phyloP scores from a whole-genome alignment of 768 basidiomycete species.

The Polyporus arcularius region DNA sequence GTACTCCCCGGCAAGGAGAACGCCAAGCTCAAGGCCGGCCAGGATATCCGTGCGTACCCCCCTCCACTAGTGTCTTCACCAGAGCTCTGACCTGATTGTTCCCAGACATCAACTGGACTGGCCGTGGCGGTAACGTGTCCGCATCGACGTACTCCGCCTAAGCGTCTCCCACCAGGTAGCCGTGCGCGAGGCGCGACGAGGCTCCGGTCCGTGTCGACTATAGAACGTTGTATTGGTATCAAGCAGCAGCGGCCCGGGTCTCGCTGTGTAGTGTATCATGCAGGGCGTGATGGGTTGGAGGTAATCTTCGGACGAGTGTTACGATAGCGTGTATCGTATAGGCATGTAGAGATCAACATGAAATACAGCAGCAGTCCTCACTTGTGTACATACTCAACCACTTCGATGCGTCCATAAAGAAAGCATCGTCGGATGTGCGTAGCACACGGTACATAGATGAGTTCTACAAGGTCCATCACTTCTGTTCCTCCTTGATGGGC shows the following conservation, averaged over 20 bases:
- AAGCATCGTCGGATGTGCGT: background rate
- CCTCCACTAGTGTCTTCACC: background rate
- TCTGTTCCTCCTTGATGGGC: constrained; percentile 43
- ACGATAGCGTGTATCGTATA: constrained; percentile 16
- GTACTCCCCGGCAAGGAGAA: constrained; percentile 93
- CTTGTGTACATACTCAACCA: background rate
- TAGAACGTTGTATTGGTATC: constrained; percentile 4
- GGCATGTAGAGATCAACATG: constrained; percentile 1
- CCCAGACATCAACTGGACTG: constrained; percentile 97
- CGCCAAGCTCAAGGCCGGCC: constrained; percentile 69
- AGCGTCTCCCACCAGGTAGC: constrained; percentile 14
- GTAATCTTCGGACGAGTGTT: constrained; percentile 2
- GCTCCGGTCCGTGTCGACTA: background rate
- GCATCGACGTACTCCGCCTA: constrained; percentile 81
- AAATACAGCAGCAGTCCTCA: constrained; percentile 5
- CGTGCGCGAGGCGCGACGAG: background rate
- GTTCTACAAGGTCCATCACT: background rate
- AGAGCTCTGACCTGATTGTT: background rate
- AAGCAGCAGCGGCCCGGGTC: background rate
- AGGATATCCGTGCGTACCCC: constrained; percentile 80
- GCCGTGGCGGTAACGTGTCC: constrained; percentile 93
- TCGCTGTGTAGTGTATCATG: constrained; percentile 4
- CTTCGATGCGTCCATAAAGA: background rate
- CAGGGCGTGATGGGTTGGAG: background rate
- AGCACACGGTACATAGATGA: background rate